Base-by-base conservation (phyloP, 768 basidiomycete genomes). In the Gelatoporia subvermispora region DNA sequence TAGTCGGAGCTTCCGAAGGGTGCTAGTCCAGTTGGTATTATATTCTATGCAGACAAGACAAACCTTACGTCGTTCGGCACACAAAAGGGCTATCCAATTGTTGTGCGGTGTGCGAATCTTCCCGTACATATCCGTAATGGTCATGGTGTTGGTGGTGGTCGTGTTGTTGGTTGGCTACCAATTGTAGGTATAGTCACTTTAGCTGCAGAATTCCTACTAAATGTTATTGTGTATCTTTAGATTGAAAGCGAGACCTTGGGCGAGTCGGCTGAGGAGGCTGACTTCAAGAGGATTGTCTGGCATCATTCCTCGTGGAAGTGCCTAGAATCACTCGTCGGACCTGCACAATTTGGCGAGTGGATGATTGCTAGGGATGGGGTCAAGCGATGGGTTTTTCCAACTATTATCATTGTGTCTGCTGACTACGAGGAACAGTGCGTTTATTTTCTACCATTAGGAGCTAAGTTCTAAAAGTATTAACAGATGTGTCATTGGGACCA, bases 341-440 rank as follows among this genome's bases (percentile, higher is more conserved):
- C 41, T 43, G 11, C 23, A n/a, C n/a, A n/a, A n/a, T n/a, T n/a
- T n/a, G n/a, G n/a, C n/a, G n/a, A n/a, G n/a, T n/a, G n/a, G n/a
- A n/a, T n/a, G n/a, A n/a, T n/a, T n/a, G n/a, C n/a, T n/a, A n/a
- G n/a, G n/a, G n/a, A n/a, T n/a, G n/a, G n/a, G 2, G 50, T 69
- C 11, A 2, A 21, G 3, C 63, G 59, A 0, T 52, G 35, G 15
- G 36, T 76, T 0, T 75, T 63, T 25, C 72, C 71, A 1, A 23
- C 68, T 8, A 58, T 76, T 17, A 28, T 72, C 0, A 71, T 74
- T 3, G 52, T 73, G 1, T 69, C 66, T 5, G 65, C 67, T 5
- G 72, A 76, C 45, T 76, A 72, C 45, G 67, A 76, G 50, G 73
- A 78, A 62, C 68, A 70, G 74, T 76, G 63, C 20, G 69, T 61